Conservation (phyloP, 345 rosid species). For the Clausena lansium region DNA sequence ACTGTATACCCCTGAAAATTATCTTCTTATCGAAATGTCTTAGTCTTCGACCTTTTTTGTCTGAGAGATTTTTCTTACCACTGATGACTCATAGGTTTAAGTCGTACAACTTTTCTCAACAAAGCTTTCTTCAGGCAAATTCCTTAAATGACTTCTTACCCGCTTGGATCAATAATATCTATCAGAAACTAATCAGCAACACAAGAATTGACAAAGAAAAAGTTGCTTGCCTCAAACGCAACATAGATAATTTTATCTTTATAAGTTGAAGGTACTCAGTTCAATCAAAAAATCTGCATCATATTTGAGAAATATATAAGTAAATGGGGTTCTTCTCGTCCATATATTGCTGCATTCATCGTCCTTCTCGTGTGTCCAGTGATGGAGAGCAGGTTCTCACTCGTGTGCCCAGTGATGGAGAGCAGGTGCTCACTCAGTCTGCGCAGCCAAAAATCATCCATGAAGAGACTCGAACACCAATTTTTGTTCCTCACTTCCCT, state of each 20-base stretch:
- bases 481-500: slow-evolving; percentile 29
- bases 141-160: not conserved
- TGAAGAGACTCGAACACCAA: slow-evolving; percentile 1
- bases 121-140: not conserved
- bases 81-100: not conserved
- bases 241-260: not conserved
- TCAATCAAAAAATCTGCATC: not conserved
- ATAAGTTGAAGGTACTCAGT: not conserved
- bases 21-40: not conserved
- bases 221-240: not conserved
- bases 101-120: not conserved
- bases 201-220: not conserved
- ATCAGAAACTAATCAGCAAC: not conserved
- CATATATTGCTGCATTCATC: slow-evolving; percentile 27
- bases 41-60: not conserved
- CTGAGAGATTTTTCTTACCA: not conserved
- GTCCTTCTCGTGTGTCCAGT: not conserved
- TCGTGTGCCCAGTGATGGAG: slow-evolving; percentile 2
- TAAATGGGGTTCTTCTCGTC: slow-evolving; percentile 32
- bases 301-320: not conserved
- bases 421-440: not conserved
- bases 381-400: not conserved
- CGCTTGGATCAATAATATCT: no score
- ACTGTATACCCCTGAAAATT: not conserved
- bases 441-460: not conserved